Conservation (phyloP, 2,329 filamentous ascomycete genomes). For the Talaromyces sp. region DNA sequence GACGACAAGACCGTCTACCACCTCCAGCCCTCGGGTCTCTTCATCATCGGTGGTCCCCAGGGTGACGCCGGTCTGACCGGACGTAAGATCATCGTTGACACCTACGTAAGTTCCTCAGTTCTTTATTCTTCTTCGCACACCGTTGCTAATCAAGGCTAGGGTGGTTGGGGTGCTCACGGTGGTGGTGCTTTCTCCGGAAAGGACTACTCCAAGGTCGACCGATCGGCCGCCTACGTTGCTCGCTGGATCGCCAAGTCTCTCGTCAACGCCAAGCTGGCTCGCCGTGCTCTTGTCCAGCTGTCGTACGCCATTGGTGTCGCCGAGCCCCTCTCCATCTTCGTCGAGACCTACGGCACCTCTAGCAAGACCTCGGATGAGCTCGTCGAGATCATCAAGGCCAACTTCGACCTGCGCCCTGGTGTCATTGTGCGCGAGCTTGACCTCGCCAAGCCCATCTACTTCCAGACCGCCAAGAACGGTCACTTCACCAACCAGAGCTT, state of each 20-base stretch:
- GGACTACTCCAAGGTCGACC: slow-evolving; percentile 99
- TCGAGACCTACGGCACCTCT: slow-evolving; percentile 96
- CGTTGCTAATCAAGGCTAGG: slow-evolving; percentile 28
- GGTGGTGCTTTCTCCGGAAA: slow-evolving; percentile 99
- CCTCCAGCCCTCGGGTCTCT: slow-evolving; percentile 96
- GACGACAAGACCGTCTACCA: slow-evolving; percentile 95
- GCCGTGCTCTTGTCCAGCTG: slow-evolving; percentile 92
- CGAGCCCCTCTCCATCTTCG: slow-evolving; percentile 95
- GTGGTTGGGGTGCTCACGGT: slow-evolving; percentile 99
- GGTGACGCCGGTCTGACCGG: slow-evolving; percentile 98
- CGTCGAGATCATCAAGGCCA: slow-evolving; percentile 85
- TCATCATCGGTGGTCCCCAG: slow-evolving; percentile 98
- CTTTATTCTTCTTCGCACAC: neutral
- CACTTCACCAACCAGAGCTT: slow-evolving; percentile 99
- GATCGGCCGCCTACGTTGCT: slow-evolving; percentile 92
- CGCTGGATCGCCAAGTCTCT: slow-evolving; percentile 99
- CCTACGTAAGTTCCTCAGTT: slow-evolving; percentile 52
- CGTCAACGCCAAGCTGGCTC: slow-evolving; percentile 79
- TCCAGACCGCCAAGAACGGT: slow-evolving; percentile 97
- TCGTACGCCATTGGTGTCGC: slow-evolving; percentile 99
- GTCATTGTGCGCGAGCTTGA: slow-evolving; percentile 97
- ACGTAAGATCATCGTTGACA: slow-evolving; percentile 99
- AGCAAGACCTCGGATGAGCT: slow-evolving; percentile 85
- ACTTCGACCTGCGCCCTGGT: slow-evolving; percentile 97
- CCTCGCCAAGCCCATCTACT: slow-evolving; percentile 94